These are phyloP conservation scores for Phytophthora sp. DNA, from an alignment of 352 stramenopile species.

Conservation along the genomic window DNA sequence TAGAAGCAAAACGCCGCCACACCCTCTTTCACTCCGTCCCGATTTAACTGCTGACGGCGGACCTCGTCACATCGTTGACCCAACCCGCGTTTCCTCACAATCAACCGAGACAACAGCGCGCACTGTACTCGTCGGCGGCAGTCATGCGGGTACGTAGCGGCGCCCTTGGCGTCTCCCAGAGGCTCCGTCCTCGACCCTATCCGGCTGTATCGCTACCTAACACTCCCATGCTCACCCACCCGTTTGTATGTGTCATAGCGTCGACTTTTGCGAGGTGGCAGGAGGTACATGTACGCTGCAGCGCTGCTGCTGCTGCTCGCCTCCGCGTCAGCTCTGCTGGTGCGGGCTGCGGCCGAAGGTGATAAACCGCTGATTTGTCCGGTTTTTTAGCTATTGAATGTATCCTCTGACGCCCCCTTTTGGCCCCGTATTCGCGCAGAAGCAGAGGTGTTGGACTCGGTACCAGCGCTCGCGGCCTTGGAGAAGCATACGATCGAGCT, in stretches of 20 bases:
- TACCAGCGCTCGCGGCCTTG: constrained; percentile 20
- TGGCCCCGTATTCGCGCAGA: constrained; percentile 22
- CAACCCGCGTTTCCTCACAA: constrained; percentile 22
- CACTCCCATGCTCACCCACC: constrained; percentile 5
- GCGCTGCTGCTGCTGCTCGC: constrained; percentile 36
- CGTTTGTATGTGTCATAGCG: constrained; percentile 22
- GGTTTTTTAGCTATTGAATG: not conserved
- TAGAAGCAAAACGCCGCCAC: not conserved
- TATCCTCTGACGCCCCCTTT: constrained; percentile 2
- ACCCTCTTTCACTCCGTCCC: not conserved
- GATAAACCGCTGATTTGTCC: not conserved
- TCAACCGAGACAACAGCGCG: constrained; percentile 19
- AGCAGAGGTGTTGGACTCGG: constrained; percentile 23
- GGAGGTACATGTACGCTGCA: constrained; percentile 22
- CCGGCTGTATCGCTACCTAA: constrained; percentile 9
- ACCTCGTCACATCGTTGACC: constrained; percentile 34
- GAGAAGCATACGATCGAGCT: constrained; percentile 31
- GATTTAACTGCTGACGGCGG: not conserved
- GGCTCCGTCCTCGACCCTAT: not conserved
- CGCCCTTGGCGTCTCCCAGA: not conserved
- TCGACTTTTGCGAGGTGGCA: constrained; percentile 36
- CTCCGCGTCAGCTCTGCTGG: constrained; percentile 21
- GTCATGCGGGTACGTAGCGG: constrained; percentile 32
- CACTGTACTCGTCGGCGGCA: constrained; percentile 27
- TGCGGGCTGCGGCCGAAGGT: constrained; percentile 16